phyloP scores from a whole-genome alignment of 1,284 basidiomycete genomes.

The Irpex rosettiformis region DNA sequence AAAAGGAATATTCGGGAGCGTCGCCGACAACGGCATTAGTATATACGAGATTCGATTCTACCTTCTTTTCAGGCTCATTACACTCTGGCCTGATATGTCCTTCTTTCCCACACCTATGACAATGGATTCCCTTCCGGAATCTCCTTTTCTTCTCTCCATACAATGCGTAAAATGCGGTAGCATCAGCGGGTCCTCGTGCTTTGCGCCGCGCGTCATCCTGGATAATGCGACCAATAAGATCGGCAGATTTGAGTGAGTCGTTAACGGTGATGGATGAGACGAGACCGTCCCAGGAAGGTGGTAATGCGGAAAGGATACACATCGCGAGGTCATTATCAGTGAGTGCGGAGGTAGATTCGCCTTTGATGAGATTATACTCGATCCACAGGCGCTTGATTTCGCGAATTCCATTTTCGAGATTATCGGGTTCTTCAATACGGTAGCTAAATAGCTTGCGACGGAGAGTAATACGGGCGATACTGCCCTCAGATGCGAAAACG shows the following conservation, averaged over 20 bases:
- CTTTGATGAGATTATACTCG: background rate
- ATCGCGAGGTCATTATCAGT: constrained; percentile 7
- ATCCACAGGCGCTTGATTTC: background rate
- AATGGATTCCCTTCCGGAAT: constrained; percentile 6
- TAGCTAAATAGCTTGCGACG: constrained; percentile 12
- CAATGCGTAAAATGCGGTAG: background rate
- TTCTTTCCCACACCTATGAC: constrained; percentile 11
- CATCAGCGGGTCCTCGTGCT: background rate
- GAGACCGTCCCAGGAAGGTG: constrained; percentile 6
- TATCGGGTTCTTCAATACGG: constrained; percentile 12
- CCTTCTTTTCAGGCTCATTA: background rate
- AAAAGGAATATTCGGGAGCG: too few species aligned
- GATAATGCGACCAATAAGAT: constrained; percentile 9
- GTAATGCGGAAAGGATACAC: constrained; percentile 12
- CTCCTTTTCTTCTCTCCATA: constrained; percentile 2
- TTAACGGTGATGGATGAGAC: background rate
- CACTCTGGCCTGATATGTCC: constrained; percentile 12
- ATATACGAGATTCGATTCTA: background rate
- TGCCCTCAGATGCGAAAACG: constrained; percentile 7
- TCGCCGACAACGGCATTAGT: too few species aligned
- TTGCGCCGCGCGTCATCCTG: constrained; percentile 7
- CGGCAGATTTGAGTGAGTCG: constrained; percentile 1
- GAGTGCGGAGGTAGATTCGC: background rate
- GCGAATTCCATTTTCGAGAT: constrained; percentile 14
- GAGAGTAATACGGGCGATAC: constrained; percentile 9